A percentile compares a stretch with the other conserved stretches of the same genome.
Conservation (phyloP, 2,329 filamentous ascomycete genomes). For the Periglandula ipomoeae region DNA sequence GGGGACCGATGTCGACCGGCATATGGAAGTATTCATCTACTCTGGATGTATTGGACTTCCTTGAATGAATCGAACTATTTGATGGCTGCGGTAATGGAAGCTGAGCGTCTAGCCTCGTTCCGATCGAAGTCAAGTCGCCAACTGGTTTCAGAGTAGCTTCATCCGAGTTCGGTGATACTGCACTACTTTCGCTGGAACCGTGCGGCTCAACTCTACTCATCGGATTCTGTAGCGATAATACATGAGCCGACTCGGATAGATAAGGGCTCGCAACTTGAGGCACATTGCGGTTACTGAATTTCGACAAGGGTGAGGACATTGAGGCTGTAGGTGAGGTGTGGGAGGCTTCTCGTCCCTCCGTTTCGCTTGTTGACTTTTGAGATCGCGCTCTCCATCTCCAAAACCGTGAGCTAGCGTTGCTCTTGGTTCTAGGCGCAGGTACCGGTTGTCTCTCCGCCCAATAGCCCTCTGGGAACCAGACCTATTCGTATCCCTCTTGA, state of each 20-base stretch:
- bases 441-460: conserved; percentile 47
- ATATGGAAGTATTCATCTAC: not conserved
- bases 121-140: not conserved
- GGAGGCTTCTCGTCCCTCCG: conserved; percentile 14
- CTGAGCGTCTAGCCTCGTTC: not conserved
- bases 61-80: not conserved
- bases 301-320: conserved; percentile 5
- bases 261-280: conserved; percentile 30
- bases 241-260: conserved; percentile 38
- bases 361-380: conserved; percentile 26
- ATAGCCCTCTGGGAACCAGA: conserved; percentile 54
- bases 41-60: not conserved
- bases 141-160: not conserved
- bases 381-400: conserved; percentile 34
- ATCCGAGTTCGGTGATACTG: conserved; percentile 6
- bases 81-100: not conserved
- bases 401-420: conserved; percentile 23
- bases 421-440: conserved; percentile 19
- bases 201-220: conserved; percentile 7
- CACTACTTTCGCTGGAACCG: conserved; percentile 6
- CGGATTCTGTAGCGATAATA: conserved; percentile 35
- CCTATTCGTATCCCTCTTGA: conserved; percentile 48
- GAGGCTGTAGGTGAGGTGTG: conserved; percentile 18
- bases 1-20: not conserved
- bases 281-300: conserved; percentile 9